Evolutionary conservation across 768 basidiomycete genomes (phyloP).

Genomic region (Tylopilus sp.): DNA sequence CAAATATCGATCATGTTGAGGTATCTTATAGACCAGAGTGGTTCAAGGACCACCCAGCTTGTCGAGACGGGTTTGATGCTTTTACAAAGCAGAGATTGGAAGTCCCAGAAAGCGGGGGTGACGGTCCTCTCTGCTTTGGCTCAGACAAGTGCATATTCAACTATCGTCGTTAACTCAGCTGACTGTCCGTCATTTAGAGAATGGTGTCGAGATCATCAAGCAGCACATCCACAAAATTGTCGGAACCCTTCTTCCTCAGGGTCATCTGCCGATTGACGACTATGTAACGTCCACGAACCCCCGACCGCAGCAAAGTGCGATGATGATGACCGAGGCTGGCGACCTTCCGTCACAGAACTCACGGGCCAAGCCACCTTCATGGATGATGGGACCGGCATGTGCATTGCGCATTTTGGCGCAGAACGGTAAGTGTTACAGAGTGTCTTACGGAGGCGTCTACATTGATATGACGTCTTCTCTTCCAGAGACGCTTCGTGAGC

Average conservation of each 20-base stretch:
- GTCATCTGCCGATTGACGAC: slow-evolving; percentile 2
- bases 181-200: slow-evolving; percentile 3
- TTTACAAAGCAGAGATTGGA: slow-evolving; percentile 7
- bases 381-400: slow-evolving; percentile 17
- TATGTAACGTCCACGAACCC: neutral
- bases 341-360: neutral
- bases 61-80: slow-evolving; percentile 8
- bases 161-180: neutral
- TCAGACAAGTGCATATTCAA: slow-evolving; percentile 16
- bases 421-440: slow-evolving; percentile 1
- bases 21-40: slow-evolving; percentile 1
- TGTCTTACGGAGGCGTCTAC: neutral
- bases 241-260: slow-evolving; percentile 14
- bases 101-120: slow-evolving; percentile 20
- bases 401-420: slow-evolving; percentile 3
- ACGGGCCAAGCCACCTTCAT: slow-evolving; percentile 5
- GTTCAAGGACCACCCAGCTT: slow-evolving; percentile 10
- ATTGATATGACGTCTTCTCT: neutral
- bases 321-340: too few species aligned
- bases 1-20: neutral
- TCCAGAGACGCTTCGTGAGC: slow-evolving; percentile 9
- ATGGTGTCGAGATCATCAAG: slow-evolving; percentile 13
- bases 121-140: slow-evolving; percentile 21
- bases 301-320: neutral
- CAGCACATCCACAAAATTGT: slow-evolving; percentile 8